Conservation (phyloP, 331 rosid species). For the Arachis monticola region DNA sequence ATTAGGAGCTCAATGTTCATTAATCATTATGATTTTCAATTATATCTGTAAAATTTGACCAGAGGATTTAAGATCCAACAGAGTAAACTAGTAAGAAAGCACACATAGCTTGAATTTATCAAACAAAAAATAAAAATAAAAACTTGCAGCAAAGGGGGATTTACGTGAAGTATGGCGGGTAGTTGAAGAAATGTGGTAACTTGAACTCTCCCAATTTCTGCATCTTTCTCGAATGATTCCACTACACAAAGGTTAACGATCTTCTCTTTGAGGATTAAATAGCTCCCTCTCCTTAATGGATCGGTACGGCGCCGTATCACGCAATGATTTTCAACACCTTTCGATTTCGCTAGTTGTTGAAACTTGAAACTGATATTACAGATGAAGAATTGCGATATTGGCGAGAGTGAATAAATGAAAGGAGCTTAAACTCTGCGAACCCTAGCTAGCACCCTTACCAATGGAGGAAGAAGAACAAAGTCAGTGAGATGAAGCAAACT, state of each 20-base stretch:
- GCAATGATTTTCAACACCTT: neutral
- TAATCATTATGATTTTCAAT: neutral
- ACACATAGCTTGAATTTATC: neutral
- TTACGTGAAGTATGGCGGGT: conserved; percentile 98
- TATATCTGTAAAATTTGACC: neutral
- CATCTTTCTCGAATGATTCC: conserved; percentile 52
- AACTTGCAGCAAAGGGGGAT: neutral
- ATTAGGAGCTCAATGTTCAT: neutral
- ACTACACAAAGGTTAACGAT: neutral
- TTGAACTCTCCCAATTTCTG: conserved; percentile 95
- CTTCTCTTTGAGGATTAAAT: neutral
- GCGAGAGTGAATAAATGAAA: neutral
- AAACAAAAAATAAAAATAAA: neutral
- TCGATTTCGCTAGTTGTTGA: neutral
- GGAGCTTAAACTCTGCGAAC: conserved; percentile 21
- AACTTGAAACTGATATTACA: neutral
- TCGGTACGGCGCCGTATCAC: neutral
- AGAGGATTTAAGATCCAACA: neutral
- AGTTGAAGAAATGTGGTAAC: conserved; percentile 95
- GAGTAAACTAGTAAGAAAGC: neutral
- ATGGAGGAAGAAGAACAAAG: conserved; percentile 25
- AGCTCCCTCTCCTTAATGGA: neutral
- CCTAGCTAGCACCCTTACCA: conserved; percentile 36
- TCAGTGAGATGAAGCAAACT: conserved; percentile 6
- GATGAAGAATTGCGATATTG: neutral